These are phyloP conservation scores for Cerrena zonata DNA, from an alignment of 1,284 basidiomycete genomes.

Conservation along the genomic window DNA sequence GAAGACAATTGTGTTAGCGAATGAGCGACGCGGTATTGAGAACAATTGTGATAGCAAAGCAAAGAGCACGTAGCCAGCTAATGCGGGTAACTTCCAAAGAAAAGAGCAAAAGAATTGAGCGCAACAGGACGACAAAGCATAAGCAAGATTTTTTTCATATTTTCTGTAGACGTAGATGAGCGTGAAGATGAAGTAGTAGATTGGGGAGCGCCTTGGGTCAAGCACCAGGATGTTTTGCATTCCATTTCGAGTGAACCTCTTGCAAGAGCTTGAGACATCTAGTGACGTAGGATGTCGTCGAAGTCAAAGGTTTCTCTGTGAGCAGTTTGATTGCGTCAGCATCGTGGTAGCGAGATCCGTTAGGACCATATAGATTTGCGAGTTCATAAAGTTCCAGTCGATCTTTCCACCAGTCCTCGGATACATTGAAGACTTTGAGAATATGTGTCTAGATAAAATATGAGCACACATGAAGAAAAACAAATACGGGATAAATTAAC, in stretches of 20 bases:
- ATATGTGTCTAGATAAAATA: constrained; percentile 44
- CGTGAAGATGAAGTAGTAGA: background rate
- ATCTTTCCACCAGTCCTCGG: constrained; percentile 38
- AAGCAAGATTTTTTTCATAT: background rate
- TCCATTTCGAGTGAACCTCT: constrained; percentile 35
- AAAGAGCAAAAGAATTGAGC: background rate
- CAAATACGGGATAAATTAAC: constrained; percentile 14
- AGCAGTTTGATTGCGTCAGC: constrained; percentile 44
- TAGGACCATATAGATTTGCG: constrained; percentile 49
- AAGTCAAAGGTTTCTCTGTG: constrained; percentile 36
- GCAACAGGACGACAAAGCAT: background rate
- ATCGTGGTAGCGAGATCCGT: constrained; percentile 46
- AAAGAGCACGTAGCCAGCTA: background rate
- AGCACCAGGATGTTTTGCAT: background rate
- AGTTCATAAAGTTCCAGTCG: constrained; percentile 49
- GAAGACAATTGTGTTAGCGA: too few relatives aligned
- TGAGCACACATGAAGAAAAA: too few relatives aligned
- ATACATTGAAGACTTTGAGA: constrained; percentile 44
- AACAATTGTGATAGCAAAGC: background rate
- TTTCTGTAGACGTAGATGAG: background rate
- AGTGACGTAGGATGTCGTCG: constrained; percentile 38
- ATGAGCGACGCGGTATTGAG: background rate
- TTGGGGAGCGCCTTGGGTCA: too few relatives aligned
- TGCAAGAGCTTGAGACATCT: constrained; percentile 44
- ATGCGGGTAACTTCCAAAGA: background rate